A percentile compares a stretch with the other conserved stretches of the same genome.
phyloP scores from a whole-genome alignment of 345 rosid genomes.

The Salix suchowensis region DNA sequence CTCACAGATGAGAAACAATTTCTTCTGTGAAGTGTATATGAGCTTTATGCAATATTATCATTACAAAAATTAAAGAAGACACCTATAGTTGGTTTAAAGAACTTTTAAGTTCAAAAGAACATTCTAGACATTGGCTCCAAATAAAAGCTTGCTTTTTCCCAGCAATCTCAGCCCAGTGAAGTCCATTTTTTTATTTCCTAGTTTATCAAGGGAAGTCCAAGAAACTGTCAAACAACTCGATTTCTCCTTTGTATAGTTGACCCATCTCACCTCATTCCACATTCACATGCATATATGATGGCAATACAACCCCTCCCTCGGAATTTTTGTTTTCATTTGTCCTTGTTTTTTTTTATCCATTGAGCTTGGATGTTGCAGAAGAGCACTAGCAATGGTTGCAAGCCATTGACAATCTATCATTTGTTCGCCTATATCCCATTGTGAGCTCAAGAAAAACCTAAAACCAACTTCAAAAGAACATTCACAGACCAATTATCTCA shows the following conservation, averaged over 20 bases:
- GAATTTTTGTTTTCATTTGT: background rate
- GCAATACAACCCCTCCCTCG: background rate
- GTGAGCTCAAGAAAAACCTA: background rate
- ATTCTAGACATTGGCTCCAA: background rate
- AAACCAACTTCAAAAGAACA: background rate
- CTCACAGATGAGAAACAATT: background rate
- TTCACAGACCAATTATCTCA: background rate
- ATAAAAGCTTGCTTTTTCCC: background rate
- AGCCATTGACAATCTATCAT: background rate
- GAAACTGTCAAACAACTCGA: no score
- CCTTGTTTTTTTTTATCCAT: background rate
- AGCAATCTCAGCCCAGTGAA: background rate
- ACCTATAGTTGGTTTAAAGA: background rate
- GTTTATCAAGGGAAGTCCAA: background rate
- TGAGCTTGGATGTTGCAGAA: background rate
- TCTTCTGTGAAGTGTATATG: background rate
- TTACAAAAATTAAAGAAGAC: background rate
- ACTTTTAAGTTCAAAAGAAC: background rate
- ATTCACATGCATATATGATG: background rate
- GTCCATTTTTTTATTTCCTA: background rate
- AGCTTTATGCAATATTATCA: background rate
- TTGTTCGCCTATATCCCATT: background rate
- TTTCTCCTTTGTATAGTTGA: background rate
- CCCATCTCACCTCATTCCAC: background rate
- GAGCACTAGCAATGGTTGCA: background rate